Evolutionary conservation across 768 basidiomycete genomes (phyloP).

Genomic region (Hericium erinaceus): DNA sequence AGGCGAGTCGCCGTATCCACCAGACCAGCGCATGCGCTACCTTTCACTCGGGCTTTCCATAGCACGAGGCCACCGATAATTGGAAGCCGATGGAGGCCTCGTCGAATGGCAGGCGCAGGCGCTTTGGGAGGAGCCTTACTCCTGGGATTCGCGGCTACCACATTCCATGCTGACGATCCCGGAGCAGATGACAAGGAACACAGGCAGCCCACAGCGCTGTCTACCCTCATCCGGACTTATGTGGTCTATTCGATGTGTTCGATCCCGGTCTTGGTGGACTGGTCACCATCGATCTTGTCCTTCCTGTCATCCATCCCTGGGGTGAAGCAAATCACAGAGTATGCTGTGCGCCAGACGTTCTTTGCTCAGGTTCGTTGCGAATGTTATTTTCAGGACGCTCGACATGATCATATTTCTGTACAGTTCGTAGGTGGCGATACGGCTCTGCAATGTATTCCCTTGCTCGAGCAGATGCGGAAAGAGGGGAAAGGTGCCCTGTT

Average conservation of each 20-base stretch:
- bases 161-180: conserved; percentile 19
- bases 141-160: conserved; percentile 6
- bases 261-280: conserved; percentile 65
- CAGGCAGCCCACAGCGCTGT: conserved; percentile 14
- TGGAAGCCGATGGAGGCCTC: background rate
- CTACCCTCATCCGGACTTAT: conserved; percentile 57
- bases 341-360: conserved; percentile 70
- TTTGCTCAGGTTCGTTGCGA: conserved; percentile 56
- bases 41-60: background rate
- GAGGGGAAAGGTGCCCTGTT: conserved; percentile 71
- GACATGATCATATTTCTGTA: background rate
- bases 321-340: conserved; percentile 54
- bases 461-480: conserved; percentile 51
- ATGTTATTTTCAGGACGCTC: background rate
- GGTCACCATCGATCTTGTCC: conserved; percentile 57
- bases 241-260: conserved; percentile 78
- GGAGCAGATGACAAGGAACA: background rate
- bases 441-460: conserved; percentile 54
- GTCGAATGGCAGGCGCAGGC: background rate
- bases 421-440: conserved; percentile 90
- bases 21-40: background rate
- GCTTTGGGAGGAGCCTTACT: conserved; percentile 9
- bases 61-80: background rate
- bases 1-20: background rate
- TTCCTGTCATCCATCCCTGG: conserved; percentile 48